Base-by-base conservation (phyloP, 495 filamentous ascomycete genomes). In the Aspergillus leporis region DNA sequence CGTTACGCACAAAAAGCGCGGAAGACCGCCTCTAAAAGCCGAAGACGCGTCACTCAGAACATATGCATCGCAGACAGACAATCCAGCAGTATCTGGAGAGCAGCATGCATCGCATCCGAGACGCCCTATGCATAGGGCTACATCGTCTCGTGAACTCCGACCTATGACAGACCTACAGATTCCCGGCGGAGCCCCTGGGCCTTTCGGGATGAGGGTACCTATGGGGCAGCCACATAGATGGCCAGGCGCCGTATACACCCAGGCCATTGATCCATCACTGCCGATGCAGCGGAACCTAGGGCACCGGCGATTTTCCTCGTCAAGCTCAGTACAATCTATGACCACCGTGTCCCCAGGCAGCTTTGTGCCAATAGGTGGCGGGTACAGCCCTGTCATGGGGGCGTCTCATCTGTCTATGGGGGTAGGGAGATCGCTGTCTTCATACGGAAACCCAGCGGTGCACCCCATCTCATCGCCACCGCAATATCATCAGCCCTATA, bases 1-100 rank as follows among this genome's bases (percentile, higher is more conserved):
- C 72, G 92, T 98, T 22, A 91, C 93, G 64, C 93, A 98, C 74
- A 98, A 97, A 75, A 98, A 97, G 70, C 82, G 94, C 60, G 94
- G 94, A 21, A 83, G 94, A 56, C 94, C 94, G 64, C 88, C 94
- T 52, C 79, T 98, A 66, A 89, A 93, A 68, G 92, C 96, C 65
- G 94, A 97, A 53, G 81, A 85, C 34, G 69, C 75, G 16, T 71
- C 75, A 10, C 61, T 78, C 12, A 67, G 73, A 53, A 58, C 74
- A 18, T 76, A 73, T 53, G 62, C 72, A 36, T 55, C 73, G 2
- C 72, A 72, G 48, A 40, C 72, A 23, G 75, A 74, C 5, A 68
- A 65, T 43, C 45, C 67, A 49, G 57, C 61, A 5, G 49, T 66
- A 12, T 51, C 68, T 5, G 65, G 66, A 6, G 75, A 73, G 41